Evolutionary conservation across 2,329 filamentous ascomycete genomes (phyloP).

Genomic region (Fusarium torulosum): DNA sequence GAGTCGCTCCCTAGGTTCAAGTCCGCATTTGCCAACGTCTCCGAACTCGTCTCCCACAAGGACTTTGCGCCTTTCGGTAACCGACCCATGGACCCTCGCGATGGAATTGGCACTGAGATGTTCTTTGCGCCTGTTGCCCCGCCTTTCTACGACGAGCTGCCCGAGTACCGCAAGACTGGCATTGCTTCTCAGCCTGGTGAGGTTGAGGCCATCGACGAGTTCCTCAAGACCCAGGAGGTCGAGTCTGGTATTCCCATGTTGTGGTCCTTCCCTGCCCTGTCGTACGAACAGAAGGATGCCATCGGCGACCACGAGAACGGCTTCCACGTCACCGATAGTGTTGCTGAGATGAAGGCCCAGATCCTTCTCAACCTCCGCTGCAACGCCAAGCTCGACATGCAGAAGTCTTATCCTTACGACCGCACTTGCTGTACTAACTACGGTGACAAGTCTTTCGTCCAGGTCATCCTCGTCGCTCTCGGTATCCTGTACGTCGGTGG

Average conservation of each 20-base stretch:
- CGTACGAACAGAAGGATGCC: conserved; percentile 29
- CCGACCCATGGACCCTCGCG: conserved; percentile 43
- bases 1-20: conserved; percentile 35
- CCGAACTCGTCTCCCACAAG: conserved; percentile 31
- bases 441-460: conserved; percentile 43
- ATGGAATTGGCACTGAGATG: conserved; percentile 48
- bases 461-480: conserved; percentile 40
- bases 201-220: conserved; percentile 36
- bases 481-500: conserved; percentile 35
- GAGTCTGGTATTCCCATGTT: conserved; percentile 36
- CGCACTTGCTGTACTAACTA: conserved; percentile 68
- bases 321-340: conserved; percentile 49
- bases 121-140: conserved; percentile 48
- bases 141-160: conserved; percentile 37
- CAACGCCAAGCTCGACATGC: conserved; percentile 55
- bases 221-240: conserved; percentile 26
- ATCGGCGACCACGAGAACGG: conserved; percentile 40
- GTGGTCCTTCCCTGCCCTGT: conserved; percentile 39
- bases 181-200: conserved; percentile 30
- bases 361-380: conserved; percentile 68
- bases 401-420: conserved; percentile 58
- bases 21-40: conserved; percentile 34
- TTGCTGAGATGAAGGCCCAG: conserved; percentile 52
- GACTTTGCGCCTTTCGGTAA: conserved; percentile 36
- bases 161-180: conserved; percentile 35